Evolutionary conservation across 1,284 basidiomycete species (phyloP), one percentile per base, ranked within the genome.

Genomic region (Marasmius fiardii): DNA sequence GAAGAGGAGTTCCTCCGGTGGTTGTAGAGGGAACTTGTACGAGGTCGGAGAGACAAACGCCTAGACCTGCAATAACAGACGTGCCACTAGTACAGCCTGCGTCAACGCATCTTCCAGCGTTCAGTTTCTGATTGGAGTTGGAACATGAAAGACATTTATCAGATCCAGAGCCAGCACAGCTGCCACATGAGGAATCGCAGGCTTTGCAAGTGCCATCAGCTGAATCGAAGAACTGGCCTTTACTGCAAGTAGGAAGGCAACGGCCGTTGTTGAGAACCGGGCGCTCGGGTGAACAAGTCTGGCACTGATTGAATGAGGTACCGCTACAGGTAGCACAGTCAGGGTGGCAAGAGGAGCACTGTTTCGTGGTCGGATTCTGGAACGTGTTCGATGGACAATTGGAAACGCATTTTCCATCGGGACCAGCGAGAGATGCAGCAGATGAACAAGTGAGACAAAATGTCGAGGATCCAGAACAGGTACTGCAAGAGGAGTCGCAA

Each of bases 281-380:
- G 1, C 83, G 81, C 20, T 75, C 69, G 39, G 85, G 63, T 18
- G 82, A 76, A 64, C 91, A 93, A 49, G 82, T 79, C 3, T 81
- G 77, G 70, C 92, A 93, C 66, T 92, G 86, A 65, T 81, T 85
- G 73, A 92, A 90, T 1, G 81, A 77, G 33, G 78, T 67, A 28
- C 87, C 87, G 21, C 85, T 80, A 70, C 92, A 93, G 4, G 85
- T 83, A 5, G 80, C 81, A 64, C 91, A 93, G 66, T 93, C 92
- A 0, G 90, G 82, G 57, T 93, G 91, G 68, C 92, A 93, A 2
- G 81, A 61, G 51, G 85, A 64, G 69, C 91, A 93, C 20, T 80
- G 69, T 43, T 81, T 81, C 7, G 49, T 58, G 24, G 54, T 37
- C 18, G 82, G 77, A 14, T 87, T 80, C 50, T 76, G 72, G 72